These are phyloP conservation scores for Hypericum perforatum DNA, from an alignment of 345 rosid genomes.

Conservation along the genomic window DNA sequence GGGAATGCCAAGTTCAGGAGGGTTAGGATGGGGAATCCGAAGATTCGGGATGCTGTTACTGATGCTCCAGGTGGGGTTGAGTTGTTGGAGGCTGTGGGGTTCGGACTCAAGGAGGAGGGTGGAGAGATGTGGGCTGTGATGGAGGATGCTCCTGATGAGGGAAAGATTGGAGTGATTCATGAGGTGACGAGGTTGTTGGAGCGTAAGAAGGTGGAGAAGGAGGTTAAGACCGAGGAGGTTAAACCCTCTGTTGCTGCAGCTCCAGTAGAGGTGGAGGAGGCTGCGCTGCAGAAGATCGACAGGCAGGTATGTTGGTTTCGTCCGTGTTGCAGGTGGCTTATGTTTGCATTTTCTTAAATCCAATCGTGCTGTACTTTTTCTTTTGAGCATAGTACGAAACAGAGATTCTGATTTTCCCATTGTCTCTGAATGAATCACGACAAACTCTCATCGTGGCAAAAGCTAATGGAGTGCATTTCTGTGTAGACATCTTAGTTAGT, in stretches of 20 bases:
- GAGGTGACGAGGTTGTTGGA: conserved; percentile 43
- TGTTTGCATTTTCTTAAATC: neutral
- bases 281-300: conserved; percentile 52
- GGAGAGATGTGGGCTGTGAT: conserved; percentile 79
- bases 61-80: conserved; percentile 75
- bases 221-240: conserved; percentile 19
- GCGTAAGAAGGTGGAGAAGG: conserved; percentile 28
- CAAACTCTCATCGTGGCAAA: too few relatives aligned
- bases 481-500: too few relatives aligned
- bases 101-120: conserved; percentile 51
- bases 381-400: too few relatives aligned
- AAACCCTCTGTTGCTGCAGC: conserved; percentile 25
- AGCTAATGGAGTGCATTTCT: too few relatives aligned
- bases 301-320: conserved; percentile 47
- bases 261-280: conserved; percentile 23
- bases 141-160: conserved; percentile 42
- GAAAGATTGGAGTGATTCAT: conserved; percentile 31
- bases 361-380: too few relatives aligned
- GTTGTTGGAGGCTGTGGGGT: conserved; percentile 65
- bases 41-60: conserved; percentile 70
- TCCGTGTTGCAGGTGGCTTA: neutral
- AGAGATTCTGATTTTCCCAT: too few relatives aligned
- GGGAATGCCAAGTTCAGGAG: conserved; percentile 74
- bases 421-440: too few relatives aligned
- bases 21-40: conserved; percentile 69